Base-by-base conservation (phyloP, 192 early-diverging fungal genomes). In the Phycomyces blakesleeanus region DNA sequence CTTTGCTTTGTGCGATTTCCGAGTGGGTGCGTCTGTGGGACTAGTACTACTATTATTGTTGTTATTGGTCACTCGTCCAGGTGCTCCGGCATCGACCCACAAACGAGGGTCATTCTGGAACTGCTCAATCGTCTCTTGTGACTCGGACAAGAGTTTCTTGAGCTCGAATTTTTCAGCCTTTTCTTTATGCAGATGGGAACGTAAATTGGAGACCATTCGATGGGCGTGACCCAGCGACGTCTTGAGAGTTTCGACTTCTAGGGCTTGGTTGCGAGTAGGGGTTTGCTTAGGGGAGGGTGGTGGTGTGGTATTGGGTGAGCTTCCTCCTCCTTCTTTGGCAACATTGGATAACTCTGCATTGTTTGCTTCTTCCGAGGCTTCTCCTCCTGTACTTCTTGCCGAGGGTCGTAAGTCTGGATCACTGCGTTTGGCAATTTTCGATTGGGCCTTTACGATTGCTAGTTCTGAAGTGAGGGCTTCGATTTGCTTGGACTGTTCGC, bases 401-500 rank as follows among this genome's bases (percentile, higher is more conserved):
- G 38, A 34, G 12, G 24, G 49, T 15, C 50, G 37, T n/a, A 42
- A 21, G 37, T 55, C 44, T 22, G 64, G 21, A 16, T n/a, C 29
- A 18, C 44, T 47, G 44, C 44, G 44, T 12, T 47, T 47, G 44
- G 12, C 18, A 18, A 47, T 47, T 12, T 18, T 47, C 11, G 59
- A 61, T 42, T 73, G 64, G 20, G 71, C 71, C 18, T 63, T 67
- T 12, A 59, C 61, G 44, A 67, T 67, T 9, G 60, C 77, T 3
- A 84, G 72, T 50, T 83, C 80, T 22, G 67, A 76, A 14, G 76
- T 84, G 54, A 90, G 71, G 11, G 86, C 80, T 16, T 90, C 85
- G 11, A 83, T 78, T 37, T 81, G 77, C 51, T 82, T 82, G 1
- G 66, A 8, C 7, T 89, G 63, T n/a, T 81, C 73, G 8, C 68